Conservation (phyloP, 768 basidiomycete species). For the Kwoniella bestiolae region DNA sequence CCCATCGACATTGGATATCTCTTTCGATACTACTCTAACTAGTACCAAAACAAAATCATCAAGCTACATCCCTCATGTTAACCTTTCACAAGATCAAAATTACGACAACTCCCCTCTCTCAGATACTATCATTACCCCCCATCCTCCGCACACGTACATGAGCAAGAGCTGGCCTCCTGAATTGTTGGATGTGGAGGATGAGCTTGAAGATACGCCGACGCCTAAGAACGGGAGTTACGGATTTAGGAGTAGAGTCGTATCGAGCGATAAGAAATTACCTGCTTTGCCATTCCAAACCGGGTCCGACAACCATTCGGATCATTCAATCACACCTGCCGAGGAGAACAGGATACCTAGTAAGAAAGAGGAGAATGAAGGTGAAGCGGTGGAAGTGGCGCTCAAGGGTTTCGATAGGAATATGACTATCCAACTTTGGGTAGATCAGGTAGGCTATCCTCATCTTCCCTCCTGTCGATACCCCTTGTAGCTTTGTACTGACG, state of each 20-base stretch:
- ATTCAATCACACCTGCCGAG: not conserved
- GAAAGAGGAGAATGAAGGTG: not conserved
- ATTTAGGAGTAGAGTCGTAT: conserved; percentile 4
- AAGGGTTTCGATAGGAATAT: conserved; percentile 56
- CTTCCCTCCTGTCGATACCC: too few relatives aligned
- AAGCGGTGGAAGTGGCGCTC: conserved; percentile 17
- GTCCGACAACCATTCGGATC: too few relatives aligned
- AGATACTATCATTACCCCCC: conserved; percentile 8
- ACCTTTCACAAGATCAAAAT: not conserved
- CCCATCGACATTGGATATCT: conserved; percentile 1
- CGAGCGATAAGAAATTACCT: conserved; percentile 16
- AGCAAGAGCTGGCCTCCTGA: not conserved
- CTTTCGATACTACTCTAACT: not conserved
- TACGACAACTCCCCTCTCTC: conserved; percentile 2
- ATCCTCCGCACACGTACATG: not conserved
- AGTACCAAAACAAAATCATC: not conserved
- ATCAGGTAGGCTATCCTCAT: conserved; percentile 62
- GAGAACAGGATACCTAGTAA: not conserved
- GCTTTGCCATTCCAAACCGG: not conserved
- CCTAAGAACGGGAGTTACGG: conserved; percentile 6
- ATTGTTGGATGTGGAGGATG: not conserved
- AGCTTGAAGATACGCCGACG: conserved; percentile 11
- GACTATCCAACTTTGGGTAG: conserved; percentile 70
- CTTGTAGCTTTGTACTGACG: not conserved
- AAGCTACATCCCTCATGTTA: not conserved